Evolutionary conservation across 306 rosid species (phyloP).

Genomic region (Vicia faba): DNA sequence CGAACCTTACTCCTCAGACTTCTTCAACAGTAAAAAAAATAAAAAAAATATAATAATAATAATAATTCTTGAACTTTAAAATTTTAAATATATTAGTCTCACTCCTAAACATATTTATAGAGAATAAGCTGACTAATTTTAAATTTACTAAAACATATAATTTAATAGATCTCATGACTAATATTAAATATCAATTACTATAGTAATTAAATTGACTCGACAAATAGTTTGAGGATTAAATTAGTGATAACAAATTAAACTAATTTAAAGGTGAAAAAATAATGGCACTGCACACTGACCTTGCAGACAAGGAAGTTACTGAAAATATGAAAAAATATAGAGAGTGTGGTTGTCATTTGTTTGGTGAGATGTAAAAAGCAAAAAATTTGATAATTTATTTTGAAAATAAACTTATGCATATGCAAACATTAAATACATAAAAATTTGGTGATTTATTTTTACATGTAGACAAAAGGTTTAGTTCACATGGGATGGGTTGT

Average conservation of each 20-base stretch:
- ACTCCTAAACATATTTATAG: too few species aligned
- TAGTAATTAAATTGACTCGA: too few species aligned
- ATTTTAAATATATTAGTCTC: too few species aligned
- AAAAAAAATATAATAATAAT: too few species aligned
- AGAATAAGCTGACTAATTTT: too few species aligned
- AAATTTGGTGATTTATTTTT: slow-evolving; percentile 31
- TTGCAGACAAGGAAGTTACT: slow-evolving; percentile 15
- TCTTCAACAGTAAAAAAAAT: too few species aligned
- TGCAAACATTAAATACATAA: slow-evolving; percentile 33
- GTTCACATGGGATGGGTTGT: slow-evolving; percentile 63
- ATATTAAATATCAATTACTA: too few species aligned
- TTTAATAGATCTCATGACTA: too few species aligned
- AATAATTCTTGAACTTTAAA: too few species aligned
- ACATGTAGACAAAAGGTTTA: slow-evolving; percentile 77
- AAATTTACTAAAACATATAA: too few species aligned
- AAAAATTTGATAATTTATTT: not conserved
- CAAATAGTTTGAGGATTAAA: too few species aligned
- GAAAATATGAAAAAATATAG: not conserved
- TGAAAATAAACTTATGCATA: not conserved
- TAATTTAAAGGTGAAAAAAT: not conserved
- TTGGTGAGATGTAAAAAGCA: slow-evolving; percentile 10
- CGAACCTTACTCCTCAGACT: too few species aligned
- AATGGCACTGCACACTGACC: slow-evolving; percentile 10
- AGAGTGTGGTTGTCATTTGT: slow-evolving; percentile 9
- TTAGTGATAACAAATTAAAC: not conserved